Evolutionary conservation across 1,139 yeast genomes (phyloP), one percentile per base, ranked within the genome.

Genomic region (Diutina catenulata): DNA sequence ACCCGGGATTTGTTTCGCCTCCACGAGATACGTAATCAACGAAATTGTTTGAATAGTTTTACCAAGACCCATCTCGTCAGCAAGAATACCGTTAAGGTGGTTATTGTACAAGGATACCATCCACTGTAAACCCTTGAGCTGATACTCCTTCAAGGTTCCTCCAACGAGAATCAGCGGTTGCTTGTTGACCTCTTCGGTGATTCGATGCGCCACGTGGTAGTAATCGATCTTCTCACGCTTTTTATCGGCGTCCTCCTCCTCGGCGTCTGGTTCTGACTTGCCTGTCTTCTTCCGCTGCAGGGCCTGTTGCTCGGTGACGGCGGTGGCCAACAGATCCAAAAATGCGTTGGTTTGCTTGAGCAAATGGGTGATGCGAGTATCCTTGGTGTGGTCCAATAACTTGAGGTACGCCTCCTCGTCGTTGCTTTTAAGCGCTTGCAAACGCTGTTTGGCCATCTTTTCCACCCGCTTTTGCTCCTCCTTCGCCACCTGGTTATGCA

Each of bases 101-200:
- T 91, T 91, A 57, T 91, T 91, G 57, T 73, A 88, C 43, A 91
- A 68, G 0, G 97, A 88, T 4, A 88, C 94, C 97, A 91, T 88
- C 98, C 97, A 88, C 57, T 91, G 95, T 42, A 88, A 67, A 55
- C 97, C 97, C 59, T 84, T 86, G 43, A 88, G 36, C 62, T 88
- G 97, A 55, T 91, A 91, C 52, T 91, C 98, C 57, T 91, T 91
- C 53, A 91, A 68, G 1, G 75, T 72, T 45, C 98, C 98, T 40
- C 98, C 98, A 36, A 79, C 71, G 46, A 86, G 56, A 38, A 80
- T 71, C 1, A 67, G 49, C 2, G 93, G 88, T 49, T 81, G 93
- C 29, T 56, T 60, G 3, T 66, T 68, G 19, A 81, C 74, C 37
- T 70, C 78, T 51, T 81, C 93, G 45, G 74, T 73, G 37, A 80